These are phyloP conservation scores for Astrothelium subdiscretum DNA, from an alignment of 495 filamentous ascomycete species.

Conservation along the genomic window DNA sequence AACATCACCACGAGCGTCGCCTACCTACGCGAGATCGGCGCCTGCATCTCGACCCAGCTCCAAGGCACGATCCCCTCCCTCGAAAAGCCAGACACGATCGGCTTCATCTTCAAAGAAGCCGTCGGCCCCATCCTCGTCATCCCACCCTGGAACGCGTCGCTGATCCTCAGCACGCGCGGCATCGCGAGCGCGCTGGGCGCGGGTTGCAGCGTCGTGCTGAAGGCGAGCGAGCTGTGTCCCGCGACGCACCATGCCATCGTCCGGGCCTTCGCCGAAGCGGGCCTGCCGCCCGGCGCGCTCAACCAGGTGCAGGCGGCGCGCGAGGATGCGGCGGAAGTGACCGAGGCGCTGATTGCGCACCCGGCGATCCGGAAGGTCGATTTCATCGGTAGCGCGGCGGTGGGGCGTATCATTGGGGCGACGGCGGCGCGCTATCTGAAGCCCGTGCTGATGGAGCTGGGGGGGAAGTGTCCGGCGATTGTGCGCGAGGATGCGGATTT, in stretches of 20 bases:
- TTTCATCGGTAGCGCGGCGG: conserved; percentile 24
- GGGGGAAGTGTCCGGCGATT: conserved; percentile 24
- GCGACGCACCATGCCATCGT: conserved; percentile 21
- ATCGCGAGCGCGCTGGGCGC: conserved; percentile 22
- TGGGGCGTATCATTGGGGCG: conserved; percentile 23
- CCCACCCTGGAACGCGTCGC: conserved; percentile 24
- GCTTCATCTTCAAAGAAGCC: conserved; percentile 23
- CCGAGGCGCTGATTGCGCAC: conserved; percentile 22
- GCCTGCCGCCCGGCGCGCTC: conserved; percentile 19
- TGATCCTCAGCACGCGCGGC: conserved; percentile 18
- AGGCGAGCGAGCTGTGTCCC: conserved; percentile 20
- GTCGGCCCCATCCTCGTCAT: conserved; percentile 22
- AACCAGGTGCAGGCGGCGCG: conserved; percentile 18
- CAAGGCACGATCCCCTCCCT: conserved; percentile 19
- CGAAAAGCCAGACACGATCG: conserved; percentile 22
- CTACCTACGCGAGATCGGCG: conserved; percentile 23
- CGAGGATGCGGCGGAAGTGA: conserved; percentile 20
- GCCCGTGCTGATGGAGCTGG: conserved; percentile 26
- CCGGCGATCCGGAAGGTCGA: conserved; percentile 24
- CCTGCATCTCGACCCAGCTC: conserved; percentile 11
- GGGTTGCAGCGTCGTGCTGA: conserved; percentile 27
- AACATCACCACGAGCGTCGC: conserved; percentile 13
- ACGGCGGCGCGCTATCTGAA: conserved; percentile 24
- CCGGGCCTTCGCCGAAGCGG: conserved; percentile 19
- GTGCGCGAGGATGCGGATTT: conserved; percentile 27